A percentile compares a stretch with the other conserved stretches of the same genome.
Evolutionary conservation across 352 stramenopile genomes (phyloP).

Genomic region (Blastocystis sp.): DNA sequence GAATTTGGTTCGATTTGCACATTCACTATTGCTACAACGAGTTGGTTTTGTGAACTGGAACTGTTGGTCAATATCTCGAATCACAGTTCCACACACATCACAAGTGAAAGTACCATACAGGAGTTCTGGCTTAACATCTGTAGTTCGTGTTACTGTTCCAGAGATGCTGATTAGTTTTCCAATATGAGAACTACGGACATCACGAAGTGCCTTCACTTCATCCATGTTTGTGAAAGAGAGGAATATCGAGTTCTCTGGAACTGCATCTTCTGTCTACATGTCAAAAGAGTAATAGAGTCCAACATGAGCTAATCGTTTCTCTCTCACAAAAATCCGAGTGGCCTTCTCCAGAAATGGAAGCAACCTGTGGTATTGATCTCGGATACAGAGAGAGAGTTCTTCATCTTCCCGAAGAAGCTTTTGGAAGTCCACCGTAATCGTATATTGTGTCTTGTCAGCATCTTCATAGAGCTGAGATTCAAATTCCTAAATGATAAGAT

Average conservation of each 20-base stretch:
- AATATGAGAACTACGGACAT: constrained; percentile 83
- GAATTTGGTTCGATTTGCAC: constrained; percentile 76
- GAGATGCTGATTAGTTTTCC: constrained; percentile 83
- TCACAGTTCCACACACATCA: constrained; percentile 82
- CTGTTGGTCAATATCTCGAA: constrained; percentile 86
- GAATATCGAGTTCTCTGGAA: constrained; percentile 68
- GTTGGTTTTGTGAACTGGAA: constrained; percentile 91
- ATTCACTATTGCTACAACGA: constrained; percentile 89
- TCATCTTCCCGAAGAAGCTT: constrained; percentile 5
- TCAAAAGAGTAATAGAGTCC: not conserved
- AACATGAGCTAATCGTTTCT: constrained; percentile 66
- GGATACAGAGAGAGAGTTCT: constrained; percentile 43
- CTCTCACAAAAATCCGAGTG: constrained; percentile 67
- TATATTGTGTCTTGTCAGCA: not conserved
- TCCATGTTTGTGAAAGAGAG: constrained; percentile 73
- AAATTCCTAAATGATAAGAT: constrained; percentile 22
- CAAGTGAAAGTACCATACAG: constrained; percentile 87
- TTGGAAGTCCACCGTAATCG: constrained; percentile 49
- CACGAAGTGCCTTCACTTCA: constrained; percentile 69
- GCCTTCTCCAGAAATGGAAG: constrained; percentile 67
- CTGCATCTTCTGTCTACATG: not conserved
- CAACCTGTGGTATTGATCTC: constrained; percentile 64
- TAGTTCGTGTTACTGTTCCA: constrained; percentile 91
- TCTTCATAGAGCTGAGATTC: constrained; percentile 10
- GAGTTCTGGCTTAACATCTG: constrained; percentile 91